Evolutionary conservation across 805 yeast genomes (phyloP).

Genomic region (Scheffersomyces amazonensis): DNA sequence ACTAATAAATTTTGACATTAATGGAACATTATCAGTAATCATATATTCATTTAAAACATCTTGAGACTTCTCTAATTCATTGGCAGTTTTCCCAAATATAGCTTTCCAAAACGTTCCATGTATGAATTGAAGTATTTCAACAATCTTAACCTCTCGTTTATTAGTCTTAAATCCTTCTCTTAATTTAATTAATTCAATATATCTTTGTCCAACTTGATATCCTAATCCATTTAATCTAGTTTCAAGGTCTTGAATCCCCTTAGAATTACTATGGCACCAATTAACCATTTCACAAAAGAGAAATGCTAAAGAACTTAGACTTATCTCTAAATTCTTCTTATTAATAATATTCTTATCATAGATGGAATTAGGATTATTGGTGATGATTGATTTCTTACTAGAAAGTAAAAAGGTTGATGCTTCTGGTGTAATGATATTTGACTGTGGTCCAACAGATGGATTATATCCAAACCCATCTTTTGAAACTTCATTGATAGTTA

Average conservation of each 20-base stretch:
- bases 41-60: slow-evolving; percentile 67
- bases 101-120: slow-evolving; percentile 72
- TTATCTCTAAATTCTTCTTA: slow-evolving; percentile 65
- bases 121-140: slow-evolving; percentile 70
- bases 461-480: slow-evolving; percentile 41
- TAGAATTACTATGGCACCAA: slow-evolving; percentile 58
- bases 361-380: slow-evolving; percentile 41
- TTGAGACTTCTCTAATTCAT: slow-evolving; percentile 70
- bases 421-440: slow-evolving; percentile 36
- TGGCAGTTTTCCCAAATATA: slow-evolving; percentile 71
- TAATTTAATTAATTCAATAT: slow-evolving; percentile 63
- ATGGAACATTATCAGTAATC: slow-evolving; percentile 76
- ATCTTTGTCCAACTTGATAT: slow-evolving; percentile 70
- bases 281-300: slow-evolving; percentile 69
- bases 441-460: slow-evolving; percentile 40
- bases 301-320: slow-evolving; percentile 63
- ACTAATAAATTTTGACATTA: slow-evolving; percentile 67
- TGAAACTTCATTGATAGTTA: slow-evolving; percentile 25
- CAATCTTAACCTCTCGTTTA: slow-evolving; percentile 61
- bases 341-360: slow-evolving; percentile 66
- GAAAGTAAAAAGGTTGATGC: slow-evolving; percentile 33
- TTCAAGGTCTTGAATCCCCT: slow-evolving; percentile 62
- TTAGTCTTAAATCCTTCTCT: slow-evolving; percentile 62
- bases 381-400: slow-evolving; percentile 27
- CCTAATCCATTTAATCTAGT: slow-evolving; percentile 67